Conservation (phyloP, 2,329 filamentous ascomycete species). For the Aspergillus ruber region DNA sequence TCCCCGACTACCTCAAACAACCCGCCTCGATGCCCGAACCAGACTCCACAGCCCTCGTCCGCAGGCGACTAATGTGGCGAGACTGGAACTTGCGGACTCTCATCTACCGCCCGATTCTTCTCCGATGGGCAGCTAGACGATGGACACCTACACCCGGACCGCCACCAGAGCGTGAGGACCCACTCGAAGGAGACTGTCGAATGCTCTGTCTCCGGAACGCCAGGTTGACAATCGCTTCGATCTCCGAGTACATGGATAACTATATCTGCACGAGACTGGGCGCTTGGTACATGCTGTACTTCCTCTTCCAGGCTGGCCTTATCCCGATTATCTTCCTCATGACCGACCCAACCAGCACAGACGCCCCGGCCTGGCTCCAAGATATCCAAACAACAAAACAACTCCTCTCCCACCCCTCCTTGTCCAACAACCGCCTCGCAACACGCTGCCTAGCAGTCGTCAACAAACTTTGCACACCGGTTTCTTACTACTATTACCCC, state of each 20-base stretch:
- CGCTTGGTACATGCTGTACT: slow-evolving; percentile 42
- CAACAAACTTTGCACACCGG: slow-evolving; percentile 31
- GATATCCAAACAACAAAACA: slow-evolving; percentile 36
- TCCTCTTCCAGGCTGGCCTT: slow-evolving; percentile 41
- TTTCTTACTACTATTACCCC: slow-evolving; percentile 2
- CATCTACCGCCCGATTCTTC: slow-evolving; percentile 38
- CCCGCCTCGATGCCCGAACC: slow-evolving; percentile 26
- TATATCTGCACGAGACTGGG: slow-evolving; percentile 36
- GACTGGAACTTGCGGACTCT: slow-evolving; percentile 40
- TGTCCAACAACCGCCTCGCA: slow-evolving; percentile 35
- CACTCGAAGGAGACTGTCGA: slow-evolving; percentile 33
- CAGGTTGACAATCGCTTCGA: slow-evolving; percentile 35
- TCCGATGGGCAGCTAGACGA: slow-evolving; percentile 34
- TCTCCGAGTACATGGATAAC: slow-evolving; percentile 36
- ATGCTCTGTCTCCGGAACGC: slow-evolving; percentile 36
- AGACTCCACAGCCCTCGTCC: slow-evolving; percentile 32
- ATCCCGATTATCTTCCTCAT: slow-evolving; percentile 40
- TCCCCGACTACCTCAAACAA: slow-evolving; percentile 37
- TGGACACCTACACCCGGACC: slow-evolving; percentile 28
- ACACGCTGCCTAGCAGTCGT: slow-evolving; percentile 35
- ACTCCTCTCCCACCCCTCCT: slow-evolving; percentile 32
- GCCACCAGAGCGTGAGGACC: slow-evolving; percentile 24
- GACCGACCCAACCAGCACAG: slow-evolving; percentile 34
- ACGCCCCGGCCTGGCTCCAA: slow-evolving; percentile 31
- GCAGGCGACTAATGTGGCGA: slow-evolving; percentile 37